These are phyloP conservation scores for Xylariaceae sp. DNA, from an alignment of 2,329 filamentous ascomycete genomes.

Conservation along the genomic window DNA sequence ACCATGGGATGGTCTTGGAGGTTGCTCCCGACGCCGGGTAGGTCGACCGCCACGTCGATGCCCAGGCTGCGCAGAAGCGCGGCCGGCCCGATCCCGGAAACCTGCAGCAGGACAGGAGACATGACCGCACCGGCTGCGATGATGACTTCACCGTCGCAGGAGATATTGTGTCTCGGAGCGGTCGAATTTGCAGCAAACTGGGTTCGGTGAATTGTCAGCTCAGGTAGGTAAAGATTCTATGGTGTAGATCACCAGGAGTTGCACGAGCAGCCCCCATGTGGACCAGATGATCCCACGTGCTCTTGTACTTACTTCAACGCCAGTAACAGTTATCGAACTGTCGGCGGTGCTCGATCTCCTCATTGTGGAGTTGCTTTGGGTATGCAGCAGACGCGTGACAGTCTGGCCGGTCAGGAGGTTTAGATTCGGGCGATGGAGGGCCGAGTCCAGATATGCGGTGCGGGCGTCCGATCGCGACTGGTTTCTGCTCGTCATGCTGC, in stretches of 20 bases:
- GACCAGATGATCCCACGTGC: neutral
- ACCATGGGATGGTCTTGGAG: slow-evolving; percentile 25
- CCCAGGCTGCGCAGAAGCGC: slow-evolving; percentile 20
- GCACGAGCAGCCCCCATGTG: neutral
- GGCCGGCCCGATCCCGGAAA: slow-evolving; percentile 27
- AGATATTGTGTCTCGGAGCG: slow-evolving; percentile 12
- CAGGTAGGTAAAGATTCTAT: neutral
- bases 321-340: too few relatives aligned
- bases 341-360: too few relatives aligned
- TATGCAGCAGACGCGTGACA: slow-evolving; percentile 23
- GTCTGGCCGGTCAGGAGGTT: slow-evolving; percentile 31
- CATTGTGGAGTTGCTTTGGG: slow-evolving; percentile 7
- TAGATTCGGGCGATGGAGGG: slow-evolving; percentile 28
- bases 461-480: slow-evolving; percentile 34
- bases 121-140: slow-evolving; percentile 23
- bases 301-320: slow-evolving; percentile 30
- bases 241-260: neutral
- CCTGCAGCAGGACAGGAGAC: slow-evolving; percentile 24
- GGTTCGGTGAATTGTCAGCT: slow-evolving; percentile 1
- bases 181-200: slow-evolving; percentile 22
- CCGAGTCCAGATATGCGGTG: slow-evolving; percentile 32
- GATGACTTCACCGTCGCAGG: slow-evolving; percentile 23
- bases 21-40: slow-evolving; percentile 26
- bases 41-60: slow-evolving; percentile 21
- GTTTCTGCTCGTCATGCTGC: slow-evolving; percentile 29